Percentiles rank a stretch among this genome's conserved stretches.
These are phyloP conservation scores for Serendipita vermifera DNA, from an alignment of 768 basidiomycete species.

Conservation along the genomic window DNA sequence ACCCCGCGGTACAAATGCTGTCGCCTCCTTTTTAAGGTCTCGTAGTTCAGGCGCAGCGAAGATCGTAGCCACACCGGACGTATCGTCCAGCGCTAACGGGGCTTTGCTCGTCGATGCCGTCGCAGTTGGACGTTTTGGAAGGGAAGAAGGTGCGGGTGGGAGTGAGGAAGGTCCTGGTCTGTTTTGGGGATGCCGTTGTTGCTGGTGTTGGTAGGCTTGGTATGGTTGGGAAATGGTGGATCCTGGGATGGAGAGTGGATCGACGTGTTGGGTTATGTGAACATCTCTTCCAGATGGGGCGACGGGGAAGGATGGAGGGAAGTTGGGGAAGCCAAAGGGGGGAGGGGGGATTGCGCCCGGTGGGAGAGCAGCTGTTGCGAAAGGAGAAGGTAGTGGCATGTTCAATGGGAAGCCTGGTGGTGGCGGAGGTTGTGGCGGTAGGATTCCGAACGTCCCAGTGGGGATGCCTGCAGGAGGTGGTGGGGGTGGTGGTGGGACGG, in stretches of 20 bases:
- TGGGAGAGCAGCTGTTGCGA: conserved; percentile 14
- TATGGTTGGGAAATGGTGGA: conserved; percentile 22
- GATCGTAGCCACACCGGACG: conserved; percentile 49
- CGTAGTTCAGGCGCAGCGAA: conserved; percentile 78
- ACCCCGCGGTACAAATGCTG: conserved; percentile 64
- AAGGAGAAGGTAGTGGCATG: conserved; percentile 17
- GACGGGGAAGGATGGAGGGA: conserved; percentile 19
- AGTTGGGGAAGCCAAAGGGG: conserved; percentile 21
- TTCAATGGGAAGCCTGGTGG: conserved; percentile 14
- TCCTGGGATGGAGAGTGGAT: neutral
- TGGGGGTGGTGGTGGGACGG: too few relatives aligned
- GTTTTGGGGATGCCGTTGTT: too few relatives aligned
- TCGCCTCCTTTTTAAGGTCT: conserved; percentile 90
- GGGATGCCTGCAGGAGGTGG: too few relatives aligned
- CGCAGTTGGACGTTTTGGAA: conserved; percentile 29
- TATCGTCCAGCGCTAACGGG: conserved; percentile 23
- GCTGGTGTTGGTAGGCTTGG: conserved; percentile 16
- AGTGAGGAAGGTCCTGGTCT: conserved; percentile 7
- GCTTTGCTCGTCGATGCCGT: conserved; percentile 18
- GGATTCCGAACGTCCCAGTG: too few relatives aligned
- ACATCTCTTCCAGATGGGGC: conserved; percentile 15
- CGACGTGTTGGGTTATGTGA: neutral
- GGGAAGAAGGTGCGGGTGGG: conserved; percentile 52
- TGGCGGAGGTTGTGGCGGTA: conserved; percentile 11
- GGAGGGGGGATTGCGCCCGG: conserved; percentile 11